Evolutionary conservation across 768 basidiomycete genomes (phyloP).

Genomic region (Leccinum aurantiacum): DNA sequence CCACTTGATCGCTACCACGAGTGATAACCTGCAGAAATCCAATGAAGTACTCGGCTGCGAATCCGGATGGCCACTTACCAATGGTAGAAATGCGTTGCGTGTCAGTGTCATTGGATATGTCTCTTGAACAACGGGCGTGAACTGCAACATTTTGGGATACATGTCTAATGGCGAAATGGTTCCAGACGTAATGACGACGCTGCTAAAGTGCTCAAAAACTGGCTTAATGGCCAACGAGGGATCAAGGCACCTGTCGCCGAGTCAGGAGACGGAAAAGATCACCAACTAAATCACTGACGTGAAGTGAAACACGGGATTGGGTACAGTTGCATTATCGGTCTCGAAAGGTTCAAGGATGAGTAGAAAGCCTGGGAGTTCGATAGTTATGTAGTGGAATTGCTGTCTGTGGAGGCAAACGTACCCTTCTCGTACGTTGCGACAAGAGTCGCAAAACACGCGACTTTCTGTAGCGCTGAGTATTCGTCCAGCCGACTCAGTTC

Average conservation of each 20-base stretch:
- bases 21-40: constrained; percentile 76
- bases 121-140: constrained; percentile 95
- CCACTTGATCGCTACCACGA: constrained; percentile 96
- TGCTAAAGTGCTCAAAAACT: constrained; percentile 96
- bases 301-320: constrained; percentile 98
- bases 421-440: constrained; percentile 99
- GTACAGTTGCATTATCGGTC: constrained; percentile 97
- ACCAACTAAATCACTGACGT: constrained; percentile 53
- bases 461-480: constrained; percentile 88
- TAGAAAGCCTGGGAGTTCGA: constrained; percentile 68
- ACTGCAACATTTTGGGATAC: constrained; percentile 99
- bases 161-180: constrained; percentile 98
- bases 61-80: constrained; percentile 51
- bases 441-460: constrained; percentile 93
- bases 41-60: background rate
- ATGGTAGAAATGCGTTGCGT: constrained; percentile 91
- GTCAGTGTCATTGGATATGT: constrained; percentile 98
- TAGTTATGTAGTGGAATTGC: background rate
- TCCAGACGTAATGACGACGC: constrained; percentile 97
- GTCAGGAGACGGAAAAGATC: constrained; percentile 10
- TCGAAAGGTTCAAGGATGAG: constrained; percentile 98
- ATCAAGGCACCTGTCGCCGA: constrained; percentile 77
- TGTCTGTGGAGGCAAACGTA: constrained; percentile 27
- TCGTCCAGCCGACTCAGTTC: constrained; percentile 91
- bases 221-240: constrained; percentile 97